Evolutionary conservation across 2,329 filamentous ascomycete genomes (phyloP).

Genomic region (Scedosporium dehoogii): DNA sequence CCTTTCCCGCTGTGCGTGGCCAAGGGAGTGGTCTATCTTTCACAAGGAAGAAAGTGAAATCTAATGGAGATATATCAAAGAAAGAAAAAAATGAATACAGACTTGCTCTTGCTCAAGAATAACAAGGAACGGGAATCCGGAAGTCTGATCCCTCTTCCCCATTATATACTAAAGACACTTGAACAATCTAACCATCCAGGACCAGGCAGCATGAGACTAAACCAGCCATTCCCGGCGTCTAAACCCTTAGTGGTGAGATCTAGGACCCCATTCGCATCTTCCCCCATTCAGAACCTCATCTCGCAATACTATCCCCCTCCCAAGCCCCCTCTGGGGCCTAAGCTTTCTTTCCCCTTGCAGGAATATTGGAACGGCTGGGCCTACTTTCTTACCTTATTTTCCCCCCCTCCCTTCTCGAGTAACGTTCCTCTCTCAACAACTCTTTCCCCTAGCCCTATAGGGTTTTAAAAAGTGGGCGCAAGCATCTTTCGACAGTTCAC

Average conservation of each 20-base stretch:
- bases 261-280: neutral
- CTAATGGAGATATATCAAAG: too few species aligned
- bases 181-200: neutral
- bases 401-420: neutral
- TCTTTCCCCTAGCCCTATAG: neutral
- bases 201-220: neutral
- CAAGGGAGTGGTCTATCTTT: too few species aligned
- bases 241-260: neutral
- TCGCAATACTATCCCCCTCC: too few species aligned
- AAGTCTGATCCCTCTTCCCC: too few species aligned
- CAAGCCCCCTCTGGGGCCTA: neutral
- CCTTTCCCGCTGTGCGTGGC: too few species aligned
- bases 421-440: neutral
- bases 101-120: too few species aligned
- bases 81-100: too few species aligned
- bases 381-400: too few species aligned
- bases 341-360: neutral
- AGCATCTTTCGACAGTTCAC: neutral
- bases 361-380: conserved; percentile 1
- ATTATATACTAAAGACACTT: neutral
- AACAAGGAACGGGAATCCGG: too few species aligned
- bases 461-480: neutral
- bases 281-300: too few species aligned
- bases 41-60: too few species aligned
- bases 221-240: neutral